A percentile compares a stretch with the other conserved stretches of the same genome.
Conservation (phyloP, 768 basidiomycete genomes). For the Hygrophorus russula region DNA sequence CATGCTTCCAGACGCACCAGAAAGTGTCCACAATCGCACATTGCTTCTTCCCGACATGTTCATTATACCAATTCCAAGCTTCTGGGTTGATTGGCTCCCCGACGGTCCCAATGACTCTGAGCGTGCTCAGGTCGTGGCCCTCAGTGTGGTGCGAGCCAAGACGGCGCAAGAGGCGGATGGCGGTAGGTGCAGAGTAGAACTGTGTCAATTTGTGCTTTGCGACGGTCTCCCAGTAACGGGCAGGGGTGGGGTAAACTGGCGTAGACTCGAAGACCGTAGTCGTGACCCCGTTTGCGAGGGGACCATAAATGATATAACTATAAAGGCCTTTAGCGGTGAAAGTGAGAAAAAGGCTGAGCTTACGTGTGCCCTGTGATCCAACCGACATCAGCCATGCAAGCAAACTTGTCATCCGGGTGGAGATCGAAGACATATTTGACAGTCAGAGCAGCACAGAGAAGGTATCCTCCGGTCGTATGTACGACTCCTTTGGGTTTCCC, state of each 20-base stretch:
- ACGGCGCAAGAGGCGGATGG: constrained; percentile 77
- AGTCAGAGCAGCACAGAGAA: constrained; percentile 83
- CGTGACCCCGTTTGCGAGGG: constrained; percentile 74
- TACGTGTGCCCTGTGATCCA: constrained; percentile 97
- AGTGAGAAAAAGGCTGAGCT: constrained; percentile 11
- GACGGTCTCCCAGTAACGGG: constrained; percentile 95
- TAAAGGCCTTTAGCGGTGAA: background rate
- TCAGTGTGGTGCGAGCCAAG: constrained; percentile 83
- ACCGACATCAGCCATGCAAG: constrained; percentile 97
- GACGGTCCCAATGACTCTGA: constrained; percentile 86
- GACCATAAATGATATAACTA: constrained; percentile 92
- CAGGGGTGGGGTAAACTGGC: constrained; percentile 91
- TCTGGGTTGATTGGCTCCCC: constrained; percentile 99
- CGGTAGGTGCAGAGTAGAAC: constrained; percentile 90
- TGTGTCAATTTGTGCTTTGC: constrained; percentile 90
- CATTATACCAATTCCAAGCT: constrained; percentile 99
- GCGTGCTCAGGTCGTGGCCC: constrained; percentile 64
- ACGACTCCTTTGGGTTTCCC: constrained; percentile 98
- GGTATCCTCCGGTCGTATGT: constrained; percentile 81
- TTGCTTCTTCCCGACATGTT: constrained; percentile 78
- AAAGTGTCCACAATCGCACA: constrained; percentile 93
- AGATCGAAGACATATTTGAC: constrained; percentile 98
- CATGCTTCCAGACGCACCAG: constrained; percentile 40
- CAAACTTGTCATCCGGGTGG: constrained; percentile 92
- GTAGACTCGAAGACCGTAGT: constrained; percentile 94